Percentiles rank a stretch among this genome's conserved stretches.
phyloP scores from a whole-genome alignment of 129 eudicot genomes.

The Smallanthus sonchifolius region DNA sequence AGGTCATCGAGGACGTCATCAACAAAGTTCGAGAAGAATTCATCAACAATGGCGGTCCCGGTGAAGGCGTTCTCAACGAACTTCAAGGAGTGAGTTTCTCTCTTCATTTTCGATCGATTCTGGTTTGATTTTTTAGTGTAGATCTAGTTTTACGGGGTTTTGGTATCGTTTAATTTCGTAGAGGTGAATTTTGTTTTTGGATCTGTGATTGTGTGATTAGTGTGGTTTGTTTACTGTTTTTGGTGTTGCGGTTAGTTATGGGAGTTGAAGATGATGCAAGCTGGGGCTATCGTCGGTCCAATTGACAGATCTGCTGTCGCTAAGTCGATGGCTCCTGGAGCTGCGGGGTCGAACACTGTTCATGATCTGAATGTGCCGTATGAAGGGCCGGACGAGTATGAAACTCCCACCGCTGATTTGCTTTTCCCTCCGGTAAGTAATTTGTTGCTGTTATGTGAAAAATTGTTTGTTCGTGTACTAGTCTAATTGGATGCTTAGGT shows the following conservation, averaged over 20 bases:
- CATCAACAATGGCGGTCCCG: conserved; percentile 72
- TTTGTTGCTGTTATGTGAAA: neutral
- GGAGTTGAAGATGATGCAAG: conserved; percentile 90
- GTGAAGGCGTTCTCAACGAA: conserved; percentile 71
- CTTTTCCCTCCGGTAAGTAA: conserved; percentile 83
- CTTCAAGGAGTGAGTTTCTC: conserved; percentile 73
- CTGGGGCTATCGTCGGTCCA: conserved; percentile 73
- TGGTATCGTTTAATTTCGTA: neutral
- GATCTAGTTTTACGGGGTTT: conserved; percentile 14
- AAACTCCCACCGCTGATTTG: conserved; percentile 90
- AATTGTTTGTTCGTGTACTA: neutral
- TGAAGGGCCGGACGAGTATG: conserved; percentile 92
- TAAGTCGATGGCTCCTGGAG: conserved; percentile 51
- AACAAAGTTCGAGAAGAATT: conserved; percentile 86
- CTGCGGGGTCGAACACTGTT: conserved; percentile 48
- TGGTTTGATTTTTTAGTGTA: conserved; percentile 17
- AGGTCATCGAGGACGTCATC: conserved; percentile 85
- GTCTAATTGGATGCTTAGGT: neutral
- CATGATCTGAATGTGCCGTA: conserved; percentile 93
- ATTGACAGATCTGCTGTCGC: conserved; percentile 66
- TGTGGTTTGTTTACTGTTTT: neutral
- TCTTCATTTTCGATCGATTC: neutral
- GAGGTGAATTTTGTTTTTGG: conserved; percentile 9
- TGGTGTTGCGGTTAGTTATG: conserved; percentile 48
- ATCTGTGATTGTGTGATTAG: conserved; percentile 22